A percentile compares a stretch with the other conserved stretches of the same genome.
phyloP scores from a whole-genome alignment of 805 yeast species.

The Brettanomyces sp. region DNA sequence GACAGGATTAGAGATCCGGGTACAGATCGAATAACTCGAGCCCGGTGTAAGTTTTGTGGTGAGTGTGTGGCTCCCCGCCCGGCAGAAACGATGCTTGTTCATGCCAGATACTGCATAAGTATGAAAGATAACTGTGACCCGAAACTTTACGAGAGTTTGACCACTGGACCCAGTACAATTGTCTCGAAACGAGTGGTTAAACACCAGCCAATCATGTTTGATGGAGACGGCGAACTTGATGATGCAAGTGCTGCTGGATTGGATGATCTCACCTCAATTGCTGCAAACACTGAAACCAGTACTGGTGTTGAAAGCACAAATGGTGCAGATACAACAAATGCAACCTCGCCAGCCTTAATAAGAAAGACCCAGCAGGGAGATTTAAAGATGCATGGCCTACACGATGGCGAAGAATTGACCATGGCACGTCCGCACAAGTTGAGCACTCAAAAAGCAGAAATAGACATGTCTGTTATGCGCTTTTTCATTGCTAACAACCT shows the following conservation, averaged over 20 bases:
- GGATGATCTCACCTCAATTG: too few species aligned
- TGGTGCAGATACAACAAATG: too few species aligned
- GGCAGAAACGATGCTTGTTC: background rate
- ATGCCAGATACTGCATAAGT: background rate
- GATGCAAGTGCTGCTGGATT: too few species aligned
- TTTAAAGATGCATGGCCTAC: too few species aligned
- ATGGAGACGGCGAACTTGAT: too few species aligned
- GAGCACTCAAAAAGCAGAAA: background rate
- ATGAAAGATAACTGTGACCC: background rate
- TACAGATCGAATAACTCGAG: background rate
- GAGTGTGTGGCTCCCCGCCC: background rate
- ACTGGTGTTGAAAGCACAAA: too few species aligned
- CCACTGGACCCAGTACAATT: background rate
- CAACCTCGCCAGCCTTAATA: too few species aligned
- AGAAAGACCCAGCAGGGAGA: too few species aligned
- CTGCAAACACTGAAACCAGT: too few species aligned
- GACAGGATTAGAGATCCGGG: background rate
- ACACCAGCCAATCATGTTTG: background rate
- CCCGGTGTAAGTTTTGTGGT: slow-evolving; percentile 1
- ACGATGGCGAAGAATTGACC: too few species aligned
- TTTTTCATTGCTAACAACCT: background rate
- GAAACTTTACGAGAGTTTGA: background rate
- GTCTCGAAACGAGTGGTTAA: background rate
- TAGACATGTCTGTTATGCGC: background rate
- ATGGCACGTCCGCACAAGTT: too few species aligned